Conservation (phyloP, 805 yeast genomes). For the Yamadazyma philogaea region DNA sequence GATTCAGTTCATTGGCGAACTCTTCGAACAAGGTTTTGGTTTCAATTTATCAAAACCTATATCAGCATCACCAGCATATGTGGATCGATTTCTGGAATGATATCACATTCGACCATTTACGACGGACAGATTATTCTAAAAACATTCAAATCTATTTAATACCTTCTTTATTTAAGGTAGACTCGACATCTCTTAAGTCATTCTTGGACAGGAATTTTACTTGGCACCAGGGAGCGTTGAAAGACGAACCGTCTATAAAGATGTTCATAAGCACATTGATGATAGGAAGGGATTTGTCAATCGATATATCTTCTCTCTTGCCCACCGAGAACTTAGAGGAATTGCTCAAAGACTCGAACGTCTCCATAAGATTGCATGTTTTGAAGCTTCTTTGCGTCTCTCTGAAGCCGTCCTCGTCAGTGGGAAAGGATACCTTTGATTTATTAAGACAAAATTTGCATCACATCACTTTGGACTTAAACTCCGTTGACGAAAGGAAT, state of each 20-base stretch:
- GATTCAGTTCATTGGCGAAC: slow-evolving; percentile 62
- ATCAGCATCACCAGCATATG: slow-evolving; percentile 23
- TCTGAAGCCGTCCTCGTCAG: slow-evolving; percentile 42
- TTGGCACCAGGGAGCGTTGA: background rate
- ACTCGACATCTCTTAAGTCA: slow-evolving; percentile 38
- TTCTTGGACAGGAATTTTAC: slow-evolving; percentile 29
- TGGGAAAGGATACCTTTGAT: slow-evolving; percentile 45
- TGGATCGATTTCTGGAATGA: slow-evolving; percentile 58
- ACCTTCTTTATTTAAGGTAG: slow-evolving; percentile 58
- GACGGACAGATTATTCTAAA: slow-evolving; percentile 29
- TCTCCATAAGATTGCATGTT: slow-evolving; percentile 5
- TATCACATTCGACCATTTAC: slow-evolving; percentile 34
- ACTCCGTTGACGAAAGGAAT: slow-evolving; percentile 52
- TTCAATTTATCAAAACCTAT: slow-evolving; percentile 25
- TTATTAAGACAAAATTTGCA: slow-evolving; percentile 35
- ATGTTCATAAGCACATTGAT: slow-evolving; percentile 54
- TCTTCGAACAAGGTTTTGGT: slow-evolving; percentile 59
- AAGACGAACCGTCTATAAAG: slow-evolving; percentile 22
- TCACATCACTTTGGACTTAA: slow-evolving; percentile 6
- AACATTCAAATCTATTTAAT: slow-evolving; percentile 59
- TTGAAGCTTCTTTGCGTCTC: slow-evolving; percentile 9
- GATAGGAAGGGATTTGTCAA: slow-evolving; percentile 59
- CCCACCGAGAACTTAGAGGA: slow-evolving; percentile 35
- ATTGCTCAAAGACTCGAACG: slow-evolving; percentile 3
- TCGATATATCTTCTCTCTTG: slow-evolving; percentile 21